Evolutionary conservation across 208 protist genomes (phyloP).

Genomic region (Naegleria gruberi): DNA sequence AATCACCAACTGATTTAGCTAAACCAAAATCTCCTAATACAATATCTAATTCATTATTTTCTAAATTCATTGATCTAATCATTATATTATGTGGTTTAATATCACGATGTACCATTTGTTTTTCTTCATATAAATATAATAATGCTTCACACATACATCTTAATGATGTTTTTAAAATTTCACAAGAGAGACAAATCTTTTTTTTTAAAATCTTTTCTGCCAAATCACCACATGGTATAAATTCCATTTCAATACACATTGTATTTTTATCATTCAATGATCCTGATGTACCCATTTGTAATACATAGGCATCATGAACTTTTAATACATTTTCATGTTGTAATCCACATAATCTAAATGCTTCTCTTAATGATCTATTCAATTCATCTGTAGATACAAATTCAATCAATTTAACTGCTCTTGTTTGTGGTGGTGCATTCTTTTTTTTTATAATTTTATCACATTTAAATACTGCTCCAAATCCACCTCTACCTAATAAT

Average conservation of each 20-base stretch:
- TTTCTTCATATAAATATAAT: not conserved
- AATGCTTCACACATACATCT: not conserved
- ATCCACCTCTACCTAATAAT: not conserved
- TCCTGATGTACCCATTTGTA: not conserved
- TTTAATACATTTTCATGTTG: not conserved
- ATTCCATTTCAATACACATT: not conserved
- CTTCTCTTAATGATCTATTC: not conserved
- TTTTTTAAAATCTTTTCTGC: not conserved
- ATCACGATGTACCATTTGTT: constrained; percentile 15
- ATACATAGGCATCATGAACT: not conserved
- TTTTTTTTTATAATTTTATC: not conserved
- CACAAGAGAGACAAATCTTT: not conserved
- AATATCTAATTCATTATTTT: not conserved
- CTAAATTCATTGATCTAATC: not conserved
- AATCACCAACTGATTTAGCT: not conserved
- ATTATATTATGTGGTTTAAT: constrained; percentile 1
- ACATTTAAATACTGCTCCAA: not conserved
- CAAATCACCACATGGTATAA: not conserved
- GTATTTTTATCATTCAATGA: not conserved
- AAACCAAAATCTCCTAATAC: not conserved
- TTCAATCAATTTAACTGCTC: not conserved
- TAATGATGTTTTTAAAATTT: not conserved
- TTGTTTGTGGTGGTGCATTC: not conserved
- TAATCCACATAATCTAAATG: not conserved
- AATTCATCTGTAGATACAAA: not conserved